phyloP scores from a whole-genome alignment of 257 asterid species.

The Avicennia marina region DNA sequence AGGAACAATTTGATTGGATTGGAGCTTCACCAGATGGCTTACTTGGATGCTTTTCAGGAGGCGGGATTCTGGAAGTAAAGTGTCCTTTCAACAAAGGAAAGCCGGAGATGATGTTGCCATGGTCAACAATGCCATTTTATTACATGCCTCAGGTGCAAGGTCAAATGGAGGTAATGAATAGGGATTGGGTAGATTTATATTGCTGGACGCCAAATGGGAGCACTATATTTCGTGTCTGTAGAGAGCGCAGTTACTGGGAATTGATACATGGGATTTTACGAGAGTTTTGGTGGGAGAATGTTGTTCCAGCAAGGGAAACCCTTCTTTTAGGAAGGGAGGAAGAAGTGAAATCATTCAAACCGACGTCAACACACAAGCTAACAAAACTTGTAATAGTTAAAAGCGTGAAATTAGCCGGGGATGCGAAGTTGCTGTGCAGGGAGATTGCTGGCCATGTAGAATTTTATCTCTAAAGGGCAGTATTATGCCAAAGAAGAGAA shows the following conservation, averaged over 20 bases:
- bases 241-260: slow-evolving; percentile 75
- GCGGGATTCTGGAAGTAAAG: slow-evolving; percentile 91
- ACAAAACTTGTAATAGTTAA: slow-evolving; percentile 65
- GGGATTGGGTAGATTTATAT: slow-evolving; percentile 90
- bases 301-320: slow-evolving; percentile 84
- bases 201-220: slow-evolving; percentile 97
- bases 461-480: slow-evolving; percentile 17
- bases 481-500: background rate
- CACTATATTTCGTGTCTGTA: slow-evolving; percentile 63
- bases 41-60: slow-evolving; percentile 55
- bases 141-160: slow-evolving; percentile 99
- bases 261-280: slow-evolving; percentile 57
- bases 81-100: slow-evolving; percentile 93
- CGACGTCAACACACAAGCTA: slow-evolving; percentile 58
- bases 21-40: slow-evolving; percentile 98
- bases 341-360: slow-evolving; percentile 55
- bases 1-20: slow-evolving; percentile 63
- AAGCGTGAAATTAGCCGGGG: slow-evolving; percentile 72
- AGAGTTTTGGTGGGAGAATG: slow-evolving; percentile 98
- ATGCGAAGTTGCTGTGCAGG: slow-evolving; percentile 72
- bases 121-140: slow-evolving; percentile 78
- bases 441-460: slow-evolving; percentile 85
- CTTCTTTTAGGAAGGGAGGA: slow-evolving; percentile 57
- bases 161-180: slow-evolving; percentile 91
- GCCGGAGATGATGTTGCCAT: slow-evolving; percentile 75